phyloP scores from a whole-genome alignment of 495 filamentous ascomycete species.

The Xylaria nigripes region DNA sequence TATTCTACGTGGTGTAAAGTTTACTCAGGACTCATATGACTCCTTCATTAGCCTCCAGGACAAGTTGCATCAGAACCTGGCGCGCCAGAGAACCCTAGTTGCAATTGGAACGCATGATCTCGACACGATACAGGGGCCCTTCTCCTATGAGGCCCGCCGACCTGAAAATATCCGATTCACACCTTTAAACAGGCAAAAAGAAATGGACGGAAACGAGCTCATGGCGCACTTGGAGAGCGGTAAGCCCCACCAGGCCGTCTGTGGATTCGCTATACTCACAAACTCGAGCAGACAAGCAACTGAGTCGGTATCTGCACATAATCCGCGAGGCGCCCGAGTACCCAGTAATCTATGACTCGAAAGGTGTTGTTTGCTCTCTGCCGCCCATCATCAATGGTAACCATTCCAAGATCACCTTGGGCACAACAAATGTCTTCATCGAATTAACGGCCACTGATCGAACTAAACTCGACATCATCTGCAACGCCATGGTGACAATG shows the following conservation, averaged over 20 bases:
- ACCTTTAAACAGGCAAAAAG: conserved; percentile 81
- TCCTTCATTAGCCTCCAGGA: conserved; percentile 98
- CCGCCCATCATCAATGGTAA: conserved; percentile 97
- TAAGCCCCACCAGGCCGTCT: conserved; percentile 53
- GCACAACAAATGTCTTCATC: conserved; percentile 90
- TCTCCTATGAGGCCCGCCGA: conserved; percentile 88
- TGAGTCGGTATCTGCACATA: conserved; percentile 73
- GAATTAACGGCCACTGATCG: conserved; percentile 95
- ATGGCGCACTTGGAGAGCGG: conserved; percentile 91
- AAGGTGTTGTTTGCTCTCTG: conserved; percentile 80
- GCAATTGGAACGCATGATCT: conserved; percentile 96
- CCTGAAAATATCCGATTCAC: conserved; percentile 89
- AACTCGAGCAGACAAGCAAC: conserved; percentile 48
- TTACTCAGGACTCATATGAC: conserved; percentile 83
- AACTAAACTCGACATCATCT: conserved; percentile 94
- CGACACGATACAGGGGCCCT: conserved; percentile 87
- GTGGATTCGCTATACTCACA: conserved; percentile 64
- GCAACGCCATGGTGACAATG: conserved; percentile 92
- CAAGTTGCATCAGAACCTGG: conserved; percentile 95
- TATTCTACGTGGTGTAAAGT: conserved; percentile 81
- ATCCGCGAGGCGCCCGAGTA: conserved; percentile 90
- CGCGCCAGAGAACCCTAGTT: conserved; percentile 83
- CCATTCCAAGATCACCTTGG: conserved; percentile 85
- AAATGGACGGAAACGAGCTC: conserved; percentile 79
- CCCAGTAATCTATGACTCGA: conserved; percentile 90